Conservation (phyloP, 2,329 filamentous ascomycete species). For the Verticillium albo-atrum region DNA sequence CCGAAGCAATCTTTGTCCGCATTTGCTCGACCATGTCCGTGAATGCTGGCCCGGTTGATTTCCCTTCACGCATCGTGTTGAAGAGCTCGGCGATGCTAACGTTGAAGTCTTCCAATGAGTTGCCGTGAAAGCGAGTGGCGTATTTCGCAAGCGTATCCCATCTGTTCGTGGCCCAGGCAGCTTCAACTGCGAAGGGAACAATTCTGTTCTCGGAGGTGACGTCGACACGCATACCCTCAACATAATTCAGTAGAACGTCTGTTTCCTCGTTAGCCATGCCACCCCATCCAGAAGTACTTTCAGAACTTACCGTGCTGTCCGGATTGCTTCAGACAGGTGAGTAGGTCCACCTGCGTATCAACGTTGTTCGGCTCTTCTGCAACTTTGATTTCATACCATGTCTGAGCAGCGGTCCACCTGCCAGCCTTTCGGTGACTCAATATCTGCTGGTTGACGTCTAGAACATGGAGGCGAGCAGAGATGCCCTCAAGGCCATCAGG, state of each 20-base stretch:
- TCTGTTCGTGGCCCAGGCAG: slow-evolving; percentile 83
- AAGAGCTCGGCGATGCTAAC: slow-evolving; percentile 63
- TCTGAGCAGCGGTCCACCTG: slow-evolving; percentile 90
- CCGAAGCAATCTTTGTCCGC: slow-evolving; percentile 65
- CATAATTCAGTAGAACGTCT: slow-evolving; percentile 84
- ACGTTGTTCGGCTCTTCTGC: slow-evolving; percentile 72
- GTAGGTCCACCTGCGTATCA: slow-evolving; percentile 75
- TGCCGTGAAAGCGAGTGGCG: slow-evolving; percentile 48
- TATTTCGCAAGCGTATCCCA: slow-evolving; percentile 74
- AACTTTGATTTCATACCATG: slow-evolving; percentile 93
- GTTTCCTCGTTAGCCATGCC: slow-evolving; percentile 9
- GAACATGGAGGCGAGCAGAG: slow-evolving; percentile 75
- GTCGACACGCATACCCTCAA: slow-evolving; percentile 66
- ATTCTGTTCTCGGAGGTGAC: slow-evolving; percentile 54
- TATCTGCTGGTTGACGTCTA: slow-evolving; percentile 93
- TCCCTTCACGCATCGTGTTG: slow-evolving; percentile 55
- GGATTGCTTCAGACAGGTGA: slow-evolving; percentile 90
- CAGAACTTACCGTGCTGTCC: slow-evolving; percentile 74
- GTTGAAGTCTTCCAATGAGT: slow-evolving; percentile 67
- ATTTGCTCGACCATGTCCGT: slow-evolving; percentile 55
- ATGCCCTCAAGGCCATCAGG: slow-evolving; percentile 95
- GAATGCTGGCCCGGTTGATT: slow-evolving; percentile 46
- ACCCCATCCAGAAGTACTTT: neutral
- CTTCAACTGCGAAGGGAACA: slow-evolving; percentile 82
- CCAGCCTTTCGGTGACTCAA: slow-evolving; percentile 90